Conservation (phyloP, 1,284 basidiomycete genomes). For the Sporisorium scitamineum region DNA sequence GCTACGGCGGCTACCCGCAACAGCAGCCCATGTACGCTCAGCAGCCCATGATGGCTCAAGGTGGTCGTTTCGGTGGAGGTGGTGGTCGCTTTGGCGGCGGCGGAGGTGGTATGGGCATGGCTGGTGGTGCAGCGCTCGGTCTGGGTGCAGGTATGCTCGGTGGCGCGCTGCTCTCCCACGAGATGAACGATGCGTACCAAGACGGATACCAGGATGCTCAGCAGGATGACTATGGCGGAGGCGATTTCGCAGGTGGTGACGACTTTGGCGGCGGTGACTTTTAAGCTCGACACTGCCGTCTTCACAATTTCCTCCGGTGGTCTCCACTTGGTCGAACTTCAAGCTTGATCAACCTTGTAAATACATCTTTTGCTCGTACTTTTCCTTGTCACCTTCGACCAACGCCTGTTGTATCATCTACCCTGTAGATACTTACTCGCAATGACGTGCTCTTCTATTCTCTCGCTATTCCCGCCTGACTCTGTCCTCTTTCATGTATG, state of each 20-base stretch:
- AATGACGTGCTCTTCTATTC: no score
- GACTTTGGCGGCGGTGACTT: conserved; percentile 39
- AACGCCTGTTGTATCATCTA: no score
- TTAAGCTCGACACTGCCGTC: conserved; percentile 5
- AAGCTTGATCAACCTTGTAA: background rate
- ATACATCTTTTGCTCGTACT: background rate
- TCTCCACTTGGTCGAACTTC: background rate
- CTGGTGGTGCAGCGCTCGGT: conserved; percentile 51
- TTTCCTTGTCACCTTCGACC: background rate
- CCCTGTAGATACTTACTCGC: no score
- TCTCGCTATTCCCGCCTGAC: no score
- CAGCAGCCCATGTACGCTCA: conserved; percentile 51
- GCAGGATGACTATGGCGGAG: conserved; percentile 49
- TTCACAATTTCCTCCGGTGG: no score
- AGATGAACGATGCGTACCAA: conserved; percentile 60
- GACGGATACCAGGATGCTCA: conserved; percentile 63
- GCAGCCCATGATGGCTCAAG: conserved; percentile 43
- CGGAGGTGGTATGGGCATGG: conserved; percentile 56
- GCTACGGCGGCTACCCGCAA: conserved; percentile 36
- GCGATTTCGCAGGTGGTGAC: conserved; percentile 48
- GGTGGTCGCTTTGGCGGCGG: conserved; percentile 35
- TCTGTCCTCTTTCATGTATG: no score
- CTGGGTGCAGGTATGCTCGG: conserved; percentile 63
- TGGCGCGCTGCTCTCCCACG: conserved; percentile 54
- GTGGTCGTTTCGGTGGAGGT: conserved; percentile 18